Evolutionary conservation across 495 filamentous ascomycete species (phyloP), one percentile per base, ranked within the genome.

Genomic region (Podospora pseudocomata): DNA sequence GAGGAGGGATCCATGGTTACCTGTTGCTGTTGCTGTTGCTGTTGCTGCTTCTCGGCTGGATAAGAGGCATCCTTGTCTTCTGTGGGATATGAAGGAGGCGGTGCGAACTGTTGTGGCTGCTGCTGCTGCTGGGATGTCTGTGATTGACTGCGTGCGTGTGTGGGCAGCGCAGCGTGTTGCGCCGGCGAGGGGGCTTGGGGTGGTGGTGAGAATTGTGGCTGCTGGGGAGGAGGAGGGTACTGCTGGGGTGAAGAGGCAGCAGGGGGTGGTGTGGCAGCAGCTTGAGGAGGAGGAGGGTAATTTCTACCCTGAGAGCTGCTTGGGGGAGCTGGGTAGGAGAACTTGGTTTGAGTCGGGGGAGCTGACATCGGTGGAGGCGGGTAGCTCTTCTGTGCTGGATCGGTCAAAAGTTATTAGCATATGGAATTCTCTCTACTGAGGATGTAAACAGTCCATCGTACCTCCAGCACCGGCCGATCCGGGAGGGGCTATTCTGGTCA

Each of bases 301-400:
- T 61, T 74, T 66, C 69, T 71, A 3, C 54, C 63, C 58, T 78
- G 74, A 0, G 67, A 68, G 27, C 66, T 70, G 64, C 72, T 71
- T 15, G 80, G 82, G 32, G 81, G 81, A 53, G 79, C 67, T 6
- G 78, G 75, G 54, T 80, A 79, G 2, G 76, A 81, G 76, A 82
- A 83, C 65, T 79, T 80, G 61, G 81, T 75, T 71, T 82, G 79
- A 65, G 77, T 81, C 5, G 81, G 81, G 32, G 82, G 80, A 66
- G 78, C 76, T 15, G 77, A 79, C 68, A 73, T 70, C 60, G 77
- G 77, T 39, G 72, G 73, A 27, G 76, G 76, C 1, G 76, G 76
- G n/a, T 78, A 78, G 65, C 60, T 74, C 27, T 72, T 65, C 39
- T 67, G 61, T n/a, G 68, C 76, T 71, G 64, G n/a, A 28, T 26